These are phyloP conservation scores for Phytophthora capsici DNA, from an alignment of 352 stramenopile genomes.

Conservation along the genomic window DNA sequence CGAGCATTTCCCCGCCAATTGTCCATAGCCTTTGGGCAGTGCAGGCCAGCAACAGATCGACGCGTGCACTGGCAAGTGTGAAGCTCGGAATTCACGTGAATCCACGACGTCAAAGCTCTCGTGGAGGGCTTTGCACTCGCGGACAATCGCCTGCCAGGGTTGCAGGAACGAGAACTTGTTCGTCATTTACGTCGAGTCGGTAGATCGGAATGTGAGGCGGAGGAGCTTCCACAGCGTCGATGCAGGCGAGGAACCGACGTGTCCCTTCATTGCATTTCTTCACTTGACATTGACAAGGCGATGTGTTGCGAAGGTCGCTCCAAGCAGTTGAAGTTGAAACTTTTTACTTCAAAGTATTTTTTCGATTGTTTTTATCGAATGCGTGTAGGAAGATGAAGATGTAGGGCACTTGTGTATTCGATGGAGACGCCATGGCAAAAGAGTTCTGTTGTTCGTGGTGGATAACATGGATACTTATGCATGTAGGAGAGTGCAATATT, in stretches of 20 bases:
- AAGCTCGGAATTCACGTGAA: slow-evolving; percentile 8
- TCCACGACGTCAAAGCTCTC: slow-evolving; percentile 6
- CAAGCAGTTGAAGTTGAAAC: neutral
- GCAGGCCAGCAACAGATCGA: slow-evolving; percentile 16
- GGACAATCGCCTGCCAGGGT: slow-evolving; percentile 8
- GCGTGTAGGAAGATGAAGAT: no score
- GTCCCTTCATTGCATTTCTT: neutral
- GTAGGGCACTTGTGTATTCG: no score
- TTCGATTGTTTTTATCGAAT: no score
- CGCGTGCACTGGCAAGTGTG: slow-evolving; percentile 7
- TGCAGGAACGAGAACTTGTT: slow-evolving; percentile 14
- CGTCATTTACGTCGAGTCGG: slow-evolving; percentile 1
- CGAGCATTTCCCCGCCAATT: slow-evolving; percentile 5
- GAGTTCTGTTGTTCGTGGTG: slow-evolving; percentile 84
- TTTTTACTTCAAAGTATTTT: no score
- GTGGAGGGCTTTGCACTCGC: slow-evolving; percentile 14
- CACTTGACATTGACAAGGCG: neutral
- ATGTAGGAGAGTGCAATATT: no score
- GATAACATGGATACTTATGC: slow-evolving; percentile 79
- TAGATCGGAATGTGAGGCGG: neutral
- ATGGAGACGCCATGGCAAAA: no score
- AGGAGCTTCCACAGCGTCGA: neutral
- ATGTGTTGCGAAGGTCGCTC: neutral
- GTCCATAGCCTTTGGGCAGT: slow-evolving; percentile 14
- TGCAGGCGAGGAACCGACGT: slow-evolving; percentile 3